A percentile compares a stretch with the other conserved stretches of the same genome.
phyloP scores from a whole-genome alignment of 208 protist genomes.

The Leishmania mexicana region DNA sequence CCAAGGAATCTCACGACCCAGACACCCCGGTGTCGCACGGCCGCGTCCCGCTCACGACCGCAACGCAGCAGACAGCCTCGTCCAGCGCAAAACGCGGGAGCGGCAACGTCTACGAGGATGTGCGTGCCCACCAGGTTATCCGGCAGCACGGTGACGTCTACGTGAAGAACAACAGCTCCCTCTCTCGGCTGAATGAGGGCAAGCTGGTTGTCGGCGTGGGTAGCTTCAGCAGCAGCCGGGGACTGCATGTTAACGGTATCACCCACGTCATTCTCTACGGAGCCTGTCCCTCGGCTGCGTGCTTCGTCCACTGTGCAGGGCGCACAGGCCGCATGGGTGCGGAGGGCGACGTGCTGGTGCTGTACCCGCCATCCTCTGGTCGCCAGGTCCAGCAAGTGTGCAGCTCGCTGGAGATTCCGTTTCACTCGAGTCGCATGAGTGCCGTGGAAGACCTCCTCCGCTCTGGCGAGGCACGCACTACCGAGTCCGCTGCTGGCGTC shows the following conservation, averaged over 20 bases:
- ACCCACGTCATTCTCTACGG: constrained; percentile 89
- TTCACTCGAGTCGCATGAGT: constrained; percentile 55
- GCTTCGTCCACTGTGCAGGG: constrained; percentile 89
- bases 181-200: constrained; percentile 68
- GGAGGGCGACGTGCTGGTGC: constrained; percentile 77
- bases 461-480: not conserved
- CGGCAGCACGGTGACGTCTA: constrained; percentile 59
- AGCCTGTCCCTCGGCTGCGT: constrained; percentile 47
- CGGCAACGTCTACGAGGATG: constrained; percentile 21
- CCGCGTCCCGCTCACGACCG: not conserved
- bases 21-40: not conserved
- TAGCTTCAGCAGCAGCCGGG: constrained; percentile 64
- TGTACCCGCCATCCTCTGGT: constrained; percentile 74
- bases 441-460: constrained; percentile 61
- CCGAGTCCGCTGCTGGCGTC: not conserved
- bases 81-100: not conserved
- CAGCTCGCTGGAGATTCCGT: constrained; percentile 72
- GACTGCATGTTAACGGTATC: constrained; percentile 81
- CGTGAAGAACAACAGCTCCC: constrained; percentile 72
- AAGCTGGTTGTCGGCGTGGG: constrained; percentile 71
- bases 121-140: constrained; percentile 50
- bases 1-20: not conserved
- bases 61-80: not conserved
- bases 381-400: constrained; percentile 80
- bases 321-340: constrained; percentile 86